Evolutionary conservation across 164 flowering plant genomes (phyloP).

Genomic region (Piper longum): DNA sequence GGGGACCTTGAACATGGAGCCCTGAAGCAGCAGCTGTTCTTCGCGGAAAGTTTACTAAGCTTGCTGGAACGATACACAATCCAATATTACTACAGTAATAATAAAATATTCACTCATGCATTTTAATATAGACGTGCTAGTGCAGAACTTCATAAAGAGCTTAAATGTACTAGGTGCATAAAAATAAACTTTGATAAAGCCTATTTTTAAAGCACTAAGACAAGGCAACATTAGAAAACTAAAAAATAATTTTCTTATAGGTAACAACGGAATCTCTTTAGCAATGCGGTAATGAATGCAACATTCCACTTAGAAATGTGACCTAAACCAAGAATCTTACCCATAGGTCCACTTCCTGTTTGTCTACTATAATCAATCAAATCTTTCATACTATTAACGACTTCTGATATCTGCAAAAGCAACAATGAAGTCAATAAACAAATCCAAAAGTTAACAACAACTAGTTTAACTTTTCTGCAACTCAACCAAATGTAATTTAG

Average conservation of each 20-base stretch:
- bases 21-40: slow-evolving; percentile 40
- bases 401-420: slow-evolving; percentile 87
- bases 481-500: too few species aligned
- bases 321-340: slow-evolving; percentile 28
- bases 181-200: too few species aligned
- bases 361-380: slow-evolving; percentile 91
- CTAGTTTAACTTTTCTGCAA: too few species aligned
- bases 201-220: too few species aligned
- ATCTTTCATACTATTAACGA: slow-evolving; percentile 98
- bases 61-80: slow-evolving; percentile 33
- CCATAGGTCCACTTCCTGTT: slow-evolving; percentile 88
- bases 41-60: slow-evolving; percentile 82
- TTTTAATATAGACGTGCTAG: too few species aligned
- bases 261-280: too few species aligned
- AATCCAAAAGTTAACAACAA: too few species aligned
- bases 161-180: too few species aligned
- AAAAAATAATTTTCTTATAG: too few species aligned
- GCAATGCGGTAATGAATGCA: too few species aligned
- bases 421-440: neutral
- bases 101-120: neutral
- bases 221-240: too few species aligned
- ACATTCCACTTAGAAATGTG: neutral
- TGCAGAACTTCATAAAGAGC: too few species aligned
- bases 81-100: neutral
- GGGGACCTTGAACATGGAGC: slow-evolving; percentile 39